Percentiles rank a stretch among this genome's conserved stretches.
Evolutionary conservation across 2,329 filamentous ascomycete genomes (phyloP).

Genomic region (Domatiomyces catenatus): DNA sequence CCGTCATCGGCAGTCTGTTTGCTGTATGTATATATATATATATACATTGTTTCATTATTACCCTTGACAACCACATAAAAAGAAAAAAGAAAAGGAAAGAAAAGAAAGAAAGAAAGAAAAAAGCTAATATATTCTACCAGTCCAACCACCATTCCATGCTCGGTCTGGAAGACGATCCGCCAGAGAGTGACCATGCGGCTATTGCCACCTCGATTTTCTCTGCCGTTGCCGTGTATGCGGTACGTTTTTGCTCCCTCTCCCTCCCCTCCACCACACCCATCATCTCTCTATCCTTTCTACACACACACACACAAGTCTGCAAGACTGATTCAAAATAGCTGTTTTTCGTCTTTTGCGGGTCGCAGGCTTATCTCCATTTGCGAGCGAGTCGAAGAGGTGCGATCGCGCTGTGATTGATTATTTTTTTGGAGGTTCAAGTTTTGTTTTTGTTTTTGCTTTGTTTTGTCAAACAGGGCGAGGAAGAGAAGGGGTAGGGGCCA

Average conservation of each 20-base stretch:
- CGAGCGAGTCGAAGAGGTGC: slow-evolving; percentile 70
- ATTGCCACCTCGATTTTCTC: slow-evolving; percentile 77
- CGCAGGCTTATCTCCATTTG: slow-evolving; percentile 74
- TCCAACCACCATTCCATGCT: slow-evolving; percentile 67
- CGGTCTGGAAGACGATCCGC: slow-evolving; percentile 52
- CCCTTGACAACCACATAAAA: too few relatives aligned
- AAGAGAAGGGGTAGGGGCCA: slow-evolving; percentile 25
- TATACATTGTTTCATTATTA: background rate
- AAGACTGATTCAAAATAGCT: slow-evolving; percentile 36
- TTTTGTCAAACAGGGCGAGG: background rate
- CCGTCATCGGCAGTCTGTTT: slow-evolving; percentile 56
- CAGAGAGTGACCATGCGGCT: slow-evolving; percentile 48
- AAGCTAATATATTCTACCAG: slow-evolving; percentile 19
- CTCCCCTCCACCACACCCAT: slow-evolving; percentile 7
- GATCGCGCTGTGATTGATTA: slow-evolving; percentile 46
- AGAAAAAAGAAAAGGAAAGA: too few relatives aligned
- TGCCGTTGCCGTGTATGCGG: slow-evolving; percentile 74
- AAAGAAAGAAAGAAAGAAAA: background rate
- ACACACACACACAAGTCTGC: too few relatives aligned
- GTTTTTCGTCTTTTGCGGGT: slow-evolving; percentile 81
- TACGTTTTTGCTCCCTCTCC: slow-evolving; percentile 36
- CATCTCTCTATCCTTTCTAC: too few relatives aligned
- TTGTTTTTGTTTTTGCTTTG: background rate
- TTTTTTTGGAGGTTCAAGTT: background rate
- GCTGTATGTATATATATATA: slow-evolving; percentile 43